Conservation (phyloP, 331 rosid genomes). For the Rhamnella rubrinervis region DNA sequence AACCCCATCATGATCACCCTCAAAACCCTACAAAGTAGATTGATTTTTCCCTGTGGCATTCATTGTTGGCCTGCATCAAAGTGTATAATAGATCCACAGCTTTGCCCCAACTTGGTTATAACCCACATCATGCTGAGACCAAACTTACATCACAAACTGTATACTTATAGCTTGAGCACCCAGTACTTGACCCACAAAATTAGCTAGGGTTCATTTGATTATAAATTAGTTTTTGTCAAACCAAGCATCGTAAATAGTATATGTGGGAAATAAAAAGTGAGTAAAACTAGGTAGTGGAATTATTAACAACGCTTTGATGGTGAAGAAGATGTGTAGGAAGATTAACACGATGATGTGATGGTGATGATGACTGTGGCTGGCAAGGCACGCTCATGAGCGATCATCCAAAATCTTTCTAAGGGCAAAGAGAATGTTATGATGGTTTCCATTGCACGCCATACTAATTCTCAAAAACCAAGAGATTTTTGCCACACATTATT, state of each 20-base stretch:
- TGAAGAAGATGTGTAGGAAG: slow-evolving; percentile 11
- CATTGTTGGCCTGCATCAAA: slow-evolving; percentile 46
- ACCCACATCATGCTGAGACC: slow-evolving; percentile 57
- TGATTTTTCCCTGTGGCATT: slow-evolving; percentile 29
- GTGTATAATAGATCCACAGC: background rate
- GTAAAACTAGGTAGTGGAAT: background rate
- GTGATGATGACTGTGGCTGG: slow-evolving; percentile 60
- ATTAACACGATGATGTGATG: slow-evolving; percentile 34
- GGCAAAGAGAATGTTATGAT: slow-evolving; percentile 75
- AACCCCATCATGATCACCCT: slow-evolving; percentile 42
- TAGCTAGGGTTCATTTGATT: background rate
- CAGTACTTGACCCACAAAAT: no score
- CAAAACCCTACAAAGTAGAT: slow-evolving; percentile 31
- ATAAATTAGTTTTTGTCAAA: slow-evolving; percentile 17
- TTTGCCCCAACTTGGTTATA: background rate
- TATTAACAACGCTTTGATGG: slow-evolving; percentile 1
- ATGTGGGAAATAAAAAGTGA: background rate
- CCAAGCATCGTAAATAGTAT: background rate
- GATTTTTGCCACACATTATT: slow-evolving; percentile 42
- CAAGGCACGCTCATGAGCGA: slow-evolving; percentile 38
- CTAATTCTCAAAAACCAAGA: slow-evolving; percentile 27
- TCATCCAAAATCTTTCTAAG: slow-evolving; percentile 36
- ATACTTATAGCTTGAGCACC: no score
- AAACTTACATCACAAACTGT: slow-evolving; percentile 38
- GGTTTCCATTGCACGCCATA: slow-evolving; percentile 58